Base-by-base conservation (phyloP, 805 yeast genomes). In the Spathaspora passalidarum region DNA sequence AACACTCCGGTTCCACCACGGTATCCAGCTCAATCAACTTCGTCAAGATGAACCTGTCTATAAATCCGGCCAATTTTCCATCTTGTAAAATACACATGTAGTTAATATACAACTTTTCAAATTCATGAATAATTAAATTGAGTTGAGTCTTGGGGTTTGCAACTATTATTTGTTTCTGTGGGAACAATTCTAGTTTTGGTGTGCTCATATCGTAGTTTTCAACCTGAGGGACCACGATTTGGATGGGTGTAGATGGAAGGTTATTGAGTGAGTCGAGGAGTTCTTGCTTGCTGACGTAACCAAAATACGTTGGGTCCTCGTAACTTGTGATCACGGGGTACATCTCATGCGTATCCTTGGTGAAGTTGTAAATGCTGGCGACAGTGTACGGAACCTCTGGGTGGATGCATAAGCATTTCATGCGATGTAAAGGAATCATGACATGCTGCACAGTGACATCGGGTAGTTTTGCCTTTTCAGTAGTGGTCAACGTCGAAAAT, bases 291-390 rank as follows among this genome's bases (percentile, higher is more conserved):
- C 57, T 52, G 16, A 70, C 51, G 42, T 70, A 72, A 10, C 77
- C 77, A 17, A 70, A 44, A 23, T 54, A 49, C 2, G 59, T 40
- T 0, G 69, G 73, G 19, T 58, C 45, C 3, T 43, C 44, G 13
- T 53, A 51, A 44, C 57, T 62, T 4, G 59, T 46, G 2, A 71
- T 49, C 11, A 72, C 37, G 1, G 77, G 77, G 46, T 70, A 72
- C 1, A 76, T 76, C 45, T 72, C 76, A 47, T 72, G 75, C 42
- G 70, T 74, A 23, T 64, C 66, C 14, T 57, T 49, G 13, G 61
- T 37, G 42, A 60, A 63, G 1, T 42, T 47, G 34, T 50, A 42
- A 20, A 72, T 45, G 2, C 47, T 37, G 3, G 53, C 47, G 1
- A 46, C 36, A 2, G 66, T 59, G 8, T 39, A 43, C 2, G 44